These are phyloP conservation scores for Ilex asprella DNA, from an alignment of 257 asterid genomes.

Conservation along the genomic window DNA sequence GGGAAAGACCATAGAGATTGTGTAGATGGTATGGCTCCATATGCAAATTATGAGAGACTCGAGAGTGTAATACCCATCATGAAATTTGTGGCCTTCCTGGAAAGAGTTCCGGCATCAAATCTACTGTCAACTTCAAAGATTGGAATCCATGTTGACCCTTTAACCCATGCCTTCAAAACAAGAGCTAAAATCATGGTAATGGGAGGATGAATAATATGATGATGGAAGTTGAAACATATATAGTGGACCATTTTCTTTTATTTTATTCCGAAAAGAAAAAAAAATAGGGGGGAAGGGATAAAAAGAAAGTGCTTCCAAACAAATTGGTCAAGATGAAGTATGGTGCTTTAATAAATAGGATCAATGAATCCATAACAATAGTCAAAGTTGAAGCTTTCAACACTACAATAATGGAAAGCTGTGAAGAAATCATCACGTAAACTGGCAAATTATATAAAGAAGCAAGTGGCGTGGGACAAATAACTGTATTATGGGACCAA, in stretches of 20 bases:
- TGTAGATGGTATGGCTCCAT: not conserved
- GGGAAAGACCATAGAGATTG: not conserved
- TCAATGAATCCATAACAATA: too few species aligned
- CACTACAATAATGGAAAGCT: not conserved
- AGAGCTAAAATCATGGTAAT: slow-evolving; percentile 13
- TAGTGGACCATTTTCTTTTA: too few species aligned
- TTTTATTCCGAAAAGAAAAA: not conserved
- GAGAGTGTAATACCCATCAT: slow-evolving; percentile 58
- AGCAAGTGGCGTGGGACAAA: too few species aligned
- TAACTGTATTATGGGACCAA: too few species aligned
- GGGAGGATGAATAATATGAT: slow-evolving; percentile 1
- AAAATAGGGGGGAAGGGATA: not conserved
- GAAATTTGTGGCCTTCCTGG: slow-evolving; percentile 64
- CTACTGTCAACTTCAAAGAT: slow-evolving; percentile 67
- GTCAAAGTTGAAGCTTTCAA: not conserved
- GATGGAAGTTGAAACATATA: not conserved
- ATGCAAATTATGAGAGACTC: not conserved
- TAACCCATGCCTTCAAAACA: slow-evolving; percentile 82
- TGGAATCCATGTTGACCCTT: slow-evolving; percentile 88
- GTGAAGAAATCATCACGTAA: too few species aligned
- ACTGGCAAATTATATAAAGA: too few species aligned
- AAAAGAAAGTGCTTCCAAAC: not conserved
- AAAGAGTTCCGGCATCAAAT: slow-evolving; percentile 57
- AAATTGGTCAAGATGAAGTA: not conserved
- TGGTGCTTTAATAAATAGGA: not conserved